Evolutionary conservation across 805 yeast species (phyloP), one percentile per base, ranked within the genome.

Genomic region (Myxozyma neotropica): DNA sequence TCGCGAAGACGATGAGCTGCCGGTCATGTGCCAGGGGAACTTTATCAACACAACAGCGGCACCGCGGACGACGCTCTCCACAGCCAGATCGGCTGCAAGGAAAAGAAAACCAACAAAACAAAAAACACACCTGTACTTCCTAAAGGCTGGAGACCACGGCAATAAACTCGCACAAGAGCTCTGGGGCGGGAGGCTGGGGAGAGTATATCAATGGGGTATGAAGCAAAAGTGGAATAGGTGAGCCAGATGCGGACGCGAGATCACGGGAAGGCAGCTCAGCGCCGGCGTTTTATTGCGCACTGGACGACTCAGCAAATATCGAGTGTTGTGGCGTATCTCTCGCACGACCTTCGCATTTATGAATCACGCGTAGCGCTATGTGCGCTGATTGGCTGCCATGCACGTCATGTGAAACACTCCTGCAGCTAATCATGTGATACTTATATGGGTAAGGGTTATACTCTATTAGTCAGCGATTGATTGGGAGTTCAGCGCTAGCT

Each of bases 11-110:
- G 44, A 17, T 44, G 40, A 31, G 56, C 40, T 35, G 19, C 51
- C 42, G 48, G 60, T 57, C 60, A 57, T 57, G 60, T 57, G 60
- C 60, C 60, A 57, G 60, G 60, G 60, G 60, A 17, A 24, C 19
- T 19, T 24, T 24, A 4, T 2, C 27, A 42, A 51, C 48, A 40
- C 26, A 17, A 43, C 26, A 12, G 27, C 39, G 43, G 50, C 43
- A 39, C 26, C 21, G 8, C 50, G 12, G 12, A 24, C 40, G 23
- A 44, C 23, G 23, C 15, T 6, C 23, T 17, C 13, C 8, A 31
- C 10, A 12, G 13, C 55, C 46, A 17, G 19, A 19, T 12, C 13
- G 23, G 29, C 13, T 23, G 35, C 45, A 2, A 12, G 29, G 21
- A 5, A 13, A 23, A 33, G n/a, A 35, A n/a, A 33, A 13, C n/a